phyloP scores from a whole-genome alignment of 1,139 yeast species.

The Geotrichum bryndzae region DNA sequence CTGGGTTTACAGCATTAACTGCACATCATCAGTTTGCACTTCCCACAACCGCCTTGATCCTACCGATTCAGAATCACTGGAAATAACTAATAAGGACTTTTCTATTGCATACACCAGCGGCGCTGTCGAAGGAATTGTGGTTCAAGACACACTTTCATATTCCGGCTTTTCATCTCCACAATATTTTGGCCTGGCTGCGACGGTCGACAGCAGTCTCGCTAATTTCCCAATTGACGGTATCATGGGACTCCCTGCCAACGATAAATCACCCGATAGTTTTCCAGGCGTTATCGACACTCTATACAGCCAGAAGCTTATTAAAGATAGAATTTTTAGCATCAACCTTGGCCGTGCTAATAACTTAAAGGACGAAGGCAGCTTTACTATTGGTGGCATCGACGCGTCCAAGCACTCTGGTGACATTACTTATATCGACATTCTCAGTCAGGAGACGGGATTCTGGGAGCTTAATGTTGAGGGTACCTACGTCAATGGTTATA shows the following conservation, averaged over 20 bases:
- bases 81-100: constrained; percentile 35
- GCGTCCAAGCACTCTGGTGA: constrained; percentile 41
- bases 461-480: constrained; percentile 49
- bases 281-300: constrained; percentile 41
- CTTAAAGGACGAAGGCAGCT: constrained; percentile 52
- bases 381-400: constrained; percentile 44
- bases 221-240: constrained; percentile 55
- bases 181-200: constrained; percentile 49
- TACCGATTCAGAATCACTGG: constrained; percentile 24
- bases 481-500: constrained; percentile 36
- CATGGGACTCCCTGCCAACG: constrained; percentile 48
- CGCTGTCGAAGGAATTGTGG: constrained; percentile 47
- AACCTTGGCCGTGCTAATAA: constrained; percentile 38
- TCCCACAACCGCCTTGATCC: constrained; percentile 35
- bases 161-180: constrained; percentile 43
- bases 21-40: constrained; percentile 45
- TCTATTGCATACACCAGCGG: constrained; percentile 51
- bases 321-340: constrained; percentile 40
- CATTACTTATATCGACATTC: constrained; percentile 39
- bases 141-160: constrained; percentile 39
- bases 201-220: constrained; percentile 50
- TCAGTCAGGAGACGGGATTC: constrained; percentile 34
- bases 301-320: constrained; percentile 36
- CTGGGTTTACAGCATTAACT: constrained; percentile 55
- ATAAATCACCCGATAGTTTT: constrained; percentile 27